phyloP scores from a whole-genome alignment of 805 yeast genomes.

The Pichia paraexigua region DNA sequence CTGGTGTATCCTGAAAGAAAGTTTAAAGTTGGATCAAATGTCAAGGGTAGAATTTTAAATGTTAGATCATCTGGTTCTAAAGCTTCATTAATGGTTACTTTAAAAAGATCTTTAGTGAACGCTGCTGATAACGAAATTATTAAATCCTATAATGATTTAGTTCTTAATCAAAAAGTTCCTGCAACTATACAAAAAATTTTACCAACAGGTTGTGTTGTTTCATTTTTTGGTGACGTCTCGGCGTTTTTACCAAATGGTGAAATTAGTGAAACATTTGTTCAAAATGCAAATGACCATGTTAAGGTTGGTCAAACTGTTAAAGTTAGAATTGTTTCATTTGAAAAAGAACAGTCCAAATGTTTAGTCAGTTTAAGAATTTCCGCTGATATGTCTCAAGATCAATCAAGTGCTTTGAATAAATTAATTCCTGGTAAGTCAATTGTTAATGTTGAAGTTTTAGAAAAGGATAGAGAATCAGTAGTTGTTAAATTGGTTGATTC shows the following conservation, averaged over 20 bases:
- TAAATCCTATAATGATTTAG: slow-evolving; percentile 31
- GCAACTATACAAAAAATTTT: slow-evolving; percentile 71
- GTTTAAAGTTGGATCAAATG: slow-evolving; percentile 76
- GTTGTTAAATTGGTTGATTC: slow-evolving; percentile 51
- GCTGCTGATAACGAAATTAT: slow-evolving; percentile 49
- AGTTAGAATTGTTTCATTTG: slow-evolving; percentile 56
- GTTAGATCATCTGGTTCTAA: slow-evolving; percentile 36
- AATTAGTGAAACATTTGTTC: slow-evolving; percentile 82
- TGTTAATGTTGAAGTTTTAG: slow-evolving; percentile 52
- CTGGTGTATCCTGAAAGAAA: slow-evolving; percentile 87
- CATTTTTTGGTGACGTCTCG: slow-evolving; percentile 69
- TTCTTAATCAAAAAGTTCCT: slow-evolving; percentile 43
- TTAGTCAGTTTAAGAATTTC: slow-evolving; percentile 71
- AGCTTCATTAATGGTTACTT: slow-evolving; percentile 50
- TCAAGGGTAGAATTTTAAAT: slow-evolving; percentile 63
- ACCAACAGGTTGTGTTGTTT: slow-evolving; percentile 72
- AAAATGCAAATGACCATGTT: slow-evolving; percentile 68
- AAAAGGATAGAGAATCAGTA: slow-evolving; percentile 67
- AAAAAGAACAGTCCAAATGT: slow-evolving; percentile 45
- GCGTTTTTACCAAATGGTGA: slow-evolving; percentile 85
- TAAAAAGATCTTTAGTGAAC: slow-evolving; percentile 78
- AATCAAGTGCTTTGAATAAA: slow-evolving; percentile 36
- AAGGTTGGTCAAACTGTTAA: slow-evolving; percentile 76
- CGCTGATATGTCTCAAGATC: slow-evolving; percentile 40
- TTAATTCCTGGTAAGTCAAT: slow-evolving; percentile 57